Evolutionary conservation across 139 green algal genomes (phyloP).

Genomic region (Spirogloea muscicola): DNA sequence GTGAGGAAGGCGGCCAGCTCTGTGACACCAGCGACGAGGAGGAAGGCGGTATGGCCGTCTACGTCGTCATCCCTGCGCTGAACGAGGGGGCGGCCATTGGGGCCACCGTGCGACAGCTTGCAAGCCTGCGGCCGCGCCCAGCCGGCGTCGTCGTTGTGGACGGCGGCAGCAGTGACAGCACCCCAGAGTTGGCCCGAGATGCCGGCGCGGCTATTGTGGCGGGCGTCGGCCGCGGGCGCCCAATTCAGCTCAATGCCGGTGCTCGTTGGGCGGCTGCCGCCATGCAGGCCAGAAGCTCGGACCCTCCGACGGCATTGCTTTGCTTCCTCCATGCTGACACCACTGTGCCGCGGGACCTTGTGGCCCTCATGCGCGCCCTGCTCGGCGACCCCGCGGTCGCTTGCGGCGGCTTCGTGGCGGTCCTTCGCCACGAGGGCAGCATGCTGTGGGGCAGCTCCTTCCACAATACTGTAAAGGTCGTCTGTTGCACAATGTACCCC

Average conservation of each 20-base stretch:
- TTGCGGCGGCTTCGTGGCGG: background rate
- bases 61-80: background rate
- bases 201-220: background rate
- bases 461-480: constrained; percentile 13
- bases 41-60: background rate
- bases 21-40: no score
- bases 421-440: background rate
- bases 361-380: background rate
- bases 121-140: background rate
- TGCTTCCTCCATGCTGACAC: constrained; percentile 21
- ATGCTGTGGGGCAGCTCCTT: constrained; percentile 12
- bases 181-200: background rate
- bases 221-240: background rate
- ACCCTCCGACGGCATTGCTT: background rate
- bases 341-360: constrained; percentile 1
- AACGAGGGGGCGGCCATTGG: background rate
- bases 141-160: background rate
- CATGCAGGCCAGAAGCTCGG: background rate
- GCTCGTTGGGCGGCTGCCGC: background rate
- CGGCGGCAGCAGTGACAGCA: constrained; percentile 15
- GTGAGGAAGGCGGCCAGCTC: no score
- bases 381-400: background rate
- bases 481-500: background rate
- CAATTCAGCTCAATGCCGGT: constrained; percentile 9
- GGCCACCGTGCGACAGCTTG: background rate